Evolutionary conservation across 495 filamentous ascomycete species (phyloP), one percentile per base, ranked within the genome.

Genomic region (Penicillium chermesinum): DNA sequence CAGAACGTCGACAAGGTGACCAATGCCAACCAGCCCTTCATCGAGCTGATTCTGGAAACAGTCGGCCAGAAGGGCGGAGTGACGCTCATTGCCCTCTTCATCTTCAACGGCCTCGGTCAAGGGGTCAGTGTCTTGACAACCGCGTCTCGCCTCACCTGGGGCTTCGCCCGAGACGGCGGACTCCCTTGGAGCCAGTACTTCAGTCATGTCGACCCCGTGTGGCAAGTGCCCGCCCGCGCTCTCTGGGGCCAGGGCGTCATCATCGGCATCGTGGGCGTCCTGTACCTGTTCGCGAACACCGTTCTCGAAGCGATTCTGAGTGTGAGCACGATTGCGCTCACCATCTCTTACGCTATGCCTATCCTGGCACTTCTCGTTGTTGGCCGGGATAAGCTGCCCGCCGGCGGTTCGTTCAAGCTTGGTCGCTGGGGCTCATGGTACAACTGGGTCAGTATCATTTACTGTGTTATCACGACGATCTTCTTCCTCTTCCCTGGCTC

Each of bases 1-100:
- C 83, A 74, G 47, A 76, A 83, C 51, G 65, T 89, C 34, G 68
- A 75, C 25, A 66, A 68, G 0, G 75, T 90, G 16, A 69, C 84
- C 54, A 64, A 70, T 37, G 64, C 72, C 10, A 57, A 65, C 14
- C 64, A 72, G 0, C 72, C 72, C 1, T 75, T 75, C 56, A 71
- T 75, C 53, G 67, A 72, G 41, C 64, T 75, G 0, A 63, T 74
- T 41, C 52, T 67, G 7, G 66, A 72, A 25, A 72, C 71, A 0
- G 52, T 72, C 39, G 71, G 71, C 9, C 48, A 65, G 7, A 54
- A 71, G 30, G 66, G 62, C 13, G 69, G 59, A 25, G 60, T 68
- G 21, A 61, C 57, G 0, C 48, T 76, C 10, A 55, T 76, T 22
- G 66, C 69, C 14, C 60, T 76, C 0, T 74, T 76, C 54, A 73